Percentiles rank a stretch among this genome's conserved stretches.
Evolutionary conservation across 805 yeast species (phyloP).

Genomic region (Ogataea paradorogensis): DNA sequence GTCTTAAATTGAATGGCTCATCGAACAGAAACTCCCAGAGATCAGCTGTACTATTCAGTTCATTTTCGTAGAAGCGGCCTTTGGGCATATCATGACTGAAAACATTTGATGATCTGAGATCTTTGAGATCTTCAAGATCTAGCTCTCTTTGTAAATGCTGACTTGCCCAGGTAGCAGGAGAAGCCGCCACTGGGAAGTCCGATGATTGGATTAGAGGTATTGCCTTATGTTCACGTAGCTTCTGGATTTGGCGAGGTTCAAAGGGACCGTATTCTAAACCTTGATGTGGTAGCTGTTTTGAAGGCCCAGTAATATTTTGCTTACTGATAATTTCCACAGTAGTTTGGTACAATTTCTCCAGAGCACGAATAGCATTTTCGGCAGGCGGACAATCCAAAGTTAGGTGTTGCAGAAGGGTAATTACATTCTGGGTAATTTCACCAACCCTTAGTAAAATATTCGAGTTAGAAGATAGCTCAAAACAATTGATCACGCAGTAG

Average conservation of each 20-base stretch:
- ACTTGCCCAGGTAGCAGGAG: constrained; percentile 1
- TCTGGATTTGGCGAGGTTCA: not conserved
- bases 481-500: constrained; percentile 21
- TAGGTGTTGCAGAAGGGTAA: constrained; percentile 8
- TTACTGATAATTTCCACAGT: constrained; percentile 5
- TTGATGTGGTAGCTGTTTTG: not conserved
- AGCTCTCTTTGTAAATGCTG: constrained; percentile 5
- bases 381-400: constrained; percentile 23
- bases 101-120: not conserved
- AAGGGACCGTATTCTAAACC: constrained; percentile 3
- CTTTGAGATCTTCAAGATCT: constrained; percentile 1
- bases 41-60: constrained; percentile 7
- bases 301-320: not conserved
- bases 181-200: not conserved
- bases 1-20: constrained; percentile 15
- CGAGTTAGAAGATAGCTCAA: constrained; percentile 9
- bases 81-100: not conserved
- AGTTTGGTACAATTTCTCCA: constrained; percentile 7
- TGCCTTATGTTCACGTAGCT: constrained; percentile 1
- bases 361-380: constrained; percentile 10
- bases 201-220: constrained; percentile 1
- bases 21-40: constrained; percentile 16
- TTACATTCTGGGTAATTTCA: constrained; percentile 7
- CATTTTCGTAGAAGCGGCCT: not conserved
- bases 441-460: constrained; percentile 6